Percentiles rank a stretch among this genome's conserved stretches.
Evolutionary conservation across 192 early-diverging fungal genomes (phyloP).

Genomic region (Coemansia reversa): DNA sequence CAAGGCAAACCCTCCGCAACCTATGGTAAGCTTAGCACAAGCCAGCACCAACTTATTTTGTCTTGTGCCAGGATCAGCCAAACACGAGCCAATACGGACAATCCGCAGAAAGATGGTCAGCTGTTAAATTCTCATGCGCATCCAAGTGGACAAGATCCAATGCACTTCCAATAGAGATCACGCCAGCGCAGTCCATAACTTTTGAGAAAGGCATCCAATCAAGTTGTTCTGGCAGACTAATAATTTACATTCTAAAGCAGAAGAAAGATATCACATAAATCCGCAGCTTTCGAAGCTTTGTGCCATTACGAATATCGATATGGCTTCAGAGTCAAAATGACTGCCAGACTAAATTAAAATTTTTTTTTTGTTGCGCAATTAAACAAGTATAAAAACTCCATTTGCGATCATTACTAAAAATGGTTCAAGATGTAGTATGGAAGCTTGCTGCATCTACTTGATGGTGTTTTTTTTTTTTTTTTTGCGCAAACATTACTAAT

Average conservation of each 20-base stretch:
- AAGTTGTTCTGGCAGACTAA: not conserved
- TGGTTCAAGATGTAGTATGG: not conserved
- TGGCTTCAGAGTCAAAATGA: slow-evolving; percentile 34
- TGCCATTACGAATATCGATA: slow-evolving; percentile 18
- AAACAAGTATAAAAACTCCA: not conserved
- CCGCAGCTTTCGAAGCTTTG: slow-evolving; percentile 51
- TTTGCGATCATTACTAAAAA: not conserved
- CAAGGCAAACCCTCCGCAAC: not conserved
- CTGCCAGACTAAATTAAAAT: slow-evolving; percentile 17
- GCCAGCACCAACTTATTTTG: too few species aligned
- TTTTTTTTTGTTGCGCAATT: not conserved
- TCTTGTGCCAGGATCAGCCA: too few species aligned
- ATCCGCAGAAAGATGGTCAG: not conserved
- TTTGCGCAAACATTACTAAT: not conserved
- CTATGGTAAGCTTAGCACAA: not conserved
- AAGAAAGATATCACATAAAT: not conserved
- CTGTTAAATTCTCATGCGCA: not conserved
- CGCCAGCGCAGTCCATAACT: not conserved
- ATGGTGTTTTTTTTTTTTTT: too few species aligned
- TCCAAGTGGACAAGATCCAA: not conserved
- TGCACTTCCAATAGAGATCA: not conserved
- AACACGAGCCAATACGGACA: not conserved
- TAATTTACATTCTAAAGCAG: not conserved
- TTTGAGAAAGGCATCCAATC: not conserved
- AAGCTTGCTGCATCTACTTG: not conserved